Conservation (phyloP, 108 stramenopile genomes). For the Nitzschia palea region DNA sequence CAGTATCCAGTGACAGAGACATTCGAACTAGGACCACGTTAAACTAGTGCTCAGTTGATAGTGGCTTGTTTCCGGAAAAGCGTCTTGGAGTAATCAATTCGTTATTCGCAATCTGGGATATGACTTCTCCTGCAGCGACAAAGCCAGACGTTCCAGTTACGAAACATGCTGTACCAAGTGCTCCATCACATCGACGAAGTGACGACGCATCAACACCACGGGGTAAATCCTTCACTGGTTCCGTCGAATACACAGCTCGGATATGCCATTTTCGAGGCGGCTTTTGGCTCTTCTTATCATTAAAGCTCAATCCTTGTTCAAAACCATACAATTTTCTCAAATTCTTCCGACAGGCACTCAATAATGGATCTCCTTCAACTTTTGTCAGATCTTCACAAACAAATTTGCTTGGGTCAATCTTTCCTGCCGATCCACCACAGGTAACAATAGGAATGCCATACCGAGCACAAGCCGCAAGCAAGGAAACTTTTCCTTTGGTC, state of each 20-base stretch:
- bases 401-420: slow-evolving; percentile 71
- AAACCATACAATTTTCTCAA: slow-evolving; percentile 75
- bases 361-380: slow-evolving; percentile 56
- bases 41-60: background rate
- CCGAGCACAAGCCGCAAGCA: slow-evolving; percentile 63
- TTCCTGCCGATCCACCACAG: slow-evolving; percentile 84
- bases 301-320: slow-evolving; percentile 39
- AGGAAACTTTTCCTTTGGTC: slow-evolving; percentile 62
- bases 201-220: slow-evolving; percentile 32
- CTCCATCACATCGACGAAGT: slow-evolving; percentile 72
- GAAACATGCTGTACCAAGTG: slow-evolving; percentile 79
- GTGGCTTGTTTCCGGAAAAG: slow-evolving; percentile 2
- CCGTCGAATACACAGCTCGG: slow-evolving; percentile 69
- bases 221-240: slow-evolving; percentile 37
- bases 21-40: background rate
- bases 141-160: slow-evolving; percentile 83
- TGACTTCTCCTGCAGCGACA: slow-evolving; percentile 62
- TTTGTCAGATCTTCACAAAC: slow-evolving; percentile 64
- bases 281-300: slow-evolving; percentile 26
- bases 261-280: slow-evolving; percentile 64
- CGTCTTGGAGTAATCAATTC: slow-evolving; percentile 51
- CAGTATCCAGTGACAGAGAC: too few relatives aligned
- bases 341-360: slow-evolving; percentile 57
- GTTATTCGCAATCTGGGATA: slow-evolving; percentile 79
- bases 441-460: slow-evolving; percentile 70